These are phyloP conservation scores for Quambalaria eucalypti DNA, from an alignment of 1,284 basidiomycete species.

Conservation along the genomic window DNA sequence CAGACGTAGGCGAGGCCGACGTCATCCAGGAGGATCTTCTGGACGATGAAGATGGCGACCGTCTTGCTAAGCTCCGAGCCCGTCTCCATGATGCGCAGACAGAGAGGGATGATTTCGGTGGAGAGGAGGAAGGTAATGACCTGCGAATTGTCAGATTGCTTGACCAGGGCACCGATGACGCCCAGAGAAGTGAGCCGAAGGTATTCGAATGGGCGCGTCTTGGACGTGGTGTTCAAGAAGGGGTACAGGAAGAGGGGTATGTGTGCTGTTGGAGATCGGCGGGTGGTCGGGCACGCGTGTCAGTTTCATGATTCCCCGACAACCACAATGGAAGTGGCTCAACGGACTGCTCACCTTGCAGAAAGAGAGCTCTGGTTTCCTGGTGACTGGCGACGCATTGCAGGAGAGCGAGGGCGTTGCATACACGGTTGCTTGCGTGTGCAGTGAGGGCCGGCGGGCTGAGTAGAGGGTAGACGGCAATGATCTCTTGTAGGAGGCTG, in stretches of 20 bases:
- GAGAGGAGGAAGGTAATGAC: conserved; percentile 98
- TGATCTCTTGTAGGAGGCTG: conserved; percentile 93
- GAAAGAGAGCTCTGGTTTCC: conserved; percentile 41
- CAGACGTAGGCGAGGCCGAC: conserved; percentile 97
- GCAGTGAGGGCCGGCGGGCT: conserved; percentile 93
- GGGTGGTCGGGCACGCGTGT: too few relatives aligned
- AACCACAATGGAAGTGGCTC: too few relatives aligned
- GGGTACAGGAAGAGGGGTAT: conserved; percentile 98
- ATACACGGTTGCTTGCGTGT: conserved; percentile 97
- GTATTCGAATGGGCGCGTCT: conserved; percentile 98
- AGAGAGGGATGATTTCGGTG: conserved; percentile 98
- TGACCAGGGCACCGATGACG: conserved; percentile 96
- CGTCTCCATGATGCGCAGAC: conserved; percentile 98
- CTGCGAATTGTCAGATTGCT: conserved; percentile 88
- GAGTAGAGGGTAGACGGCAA: conserved; percentile 92
- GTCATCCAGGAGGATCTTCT: conserved; percentile 97
- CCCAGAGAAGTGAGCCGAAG: conserved; percentile 92
- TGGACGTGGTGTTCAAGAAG: conserved; percentile 96
- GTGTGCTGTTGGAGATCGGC: conserved; percentile 72
- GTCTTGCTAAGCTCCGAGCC: conserved; percentile 97
- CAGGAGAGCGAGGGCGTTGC: conserved; percentile 91
- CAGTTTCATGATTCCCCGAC: too few relatives aligned
- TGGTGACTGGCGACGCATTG: conserved; percentile 70
- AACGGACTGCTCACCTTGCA: conserved; percentile 19
- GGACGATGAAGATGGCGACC: conserved; percentile 98